Conservation (phyloP, 2,329 filamentous ascomycete genomes). For the Penicillium sp. region DNA sequence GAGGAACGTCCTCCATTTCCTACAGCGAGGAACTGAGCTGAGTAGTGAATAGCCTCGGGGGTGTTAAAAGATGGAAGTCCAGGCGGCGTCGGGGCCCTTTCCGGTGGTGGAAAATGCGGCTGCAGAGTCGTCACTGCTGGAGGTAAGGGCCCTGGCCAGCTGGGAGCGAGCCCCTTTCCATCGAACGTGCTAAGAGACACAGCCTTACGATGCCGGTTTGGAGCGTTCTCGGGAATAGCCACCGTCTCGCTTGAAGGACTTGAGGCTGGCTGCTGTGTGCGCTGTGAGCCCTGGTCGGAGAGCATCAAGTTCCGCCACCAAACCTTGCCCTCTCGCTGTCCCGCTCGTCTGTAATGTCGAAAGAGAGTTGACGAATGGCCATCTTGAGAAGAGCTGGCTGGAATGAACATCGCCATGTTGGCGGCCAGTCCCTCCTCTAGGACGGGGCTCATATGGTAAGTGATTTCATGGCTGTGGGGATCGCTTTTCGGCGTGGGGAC, state of each 20-base stretch:
- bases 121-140: constrained; percentile 31
- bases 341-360: neutral
- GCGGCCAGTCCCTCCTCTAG: constrained; percentile 25
- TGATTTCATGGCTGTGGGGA: constrained; percentile 7
- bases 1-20: constrained; percentile 7
- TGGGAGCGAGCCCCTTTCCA: constrained; percentile 9
- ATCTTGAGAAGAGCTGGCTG: constrained; percentile 12
- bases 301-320: constrained; percentile 22
- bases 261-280: neutral
- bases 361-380: constrained; percentile 4
- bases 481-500: constrained; percentile 30
- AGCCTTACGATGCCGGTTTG: constrained; percentile 19
- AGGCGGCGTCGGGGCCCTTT: constrained; percentile 42
- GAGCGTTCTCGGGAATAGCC: neutral
- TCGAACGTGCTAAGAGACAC: constrained; percentile 27
- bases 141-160: constrained; percentile 25
- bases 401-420: constrained; percentile 31
- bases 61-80: constrained; percentile 46
- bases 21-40: constrained; percentile 25
- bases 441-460: constrained; percentile 12
- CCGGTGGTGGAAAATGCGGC: constrained; percentile 40
- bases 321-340: constrained; percentile 9
- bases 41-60: constrained; percentile 37
- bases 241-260: constrained; percentile 1
- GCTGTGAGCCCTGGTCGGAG: constrained; percentile 11